phyloP scores from a whole-genome alignment of 352 stramenopile species.

The Pythium coloratum region DNA sequence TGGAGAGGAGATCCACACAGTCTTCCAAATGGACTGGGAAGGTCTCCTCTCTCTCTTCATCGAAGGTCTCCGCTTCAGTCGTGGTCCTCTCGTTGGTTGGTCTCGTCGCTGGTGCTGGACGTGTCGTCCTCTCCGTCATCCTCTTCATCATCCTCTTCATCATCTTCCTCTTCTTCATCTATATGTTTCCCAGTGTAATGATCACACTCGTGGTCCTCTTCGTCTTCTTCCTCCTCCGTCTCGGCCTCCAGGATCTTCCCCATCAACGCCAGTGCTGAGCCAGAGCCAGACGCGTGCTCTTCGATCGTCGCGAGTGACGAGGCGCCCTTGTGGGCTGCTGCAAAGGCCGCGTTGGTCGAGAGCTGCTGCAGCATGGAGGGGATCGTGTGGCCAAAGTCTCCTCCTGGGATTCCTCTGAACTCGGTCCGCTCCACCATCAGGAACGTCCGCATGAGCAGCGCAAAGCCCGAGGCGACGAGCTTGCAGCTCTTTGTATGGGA shows the following conservation, averaged over 20 bases:
- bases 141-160: slow-evolving; percentile 27
- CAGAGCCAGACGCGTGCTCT: slow-evolving; percentile 25
- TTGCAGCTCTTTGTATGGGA: slow-evolving; percentile 55
- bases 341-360: slow-evolving; percentile 23
- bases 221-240: slow-evolving; percentile 29
- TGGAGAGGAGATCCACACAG: not conserved
- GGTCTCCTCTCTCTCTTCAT: not conserved
- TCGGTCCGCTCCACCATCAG: slow-evolving; percentile 51
- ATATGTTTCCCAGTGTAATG: not conserved
- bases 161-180: slow-evolving; percentile 19
- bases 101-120: not conserved
- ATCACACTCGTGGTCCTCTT: slow-evolving; percentile 5
- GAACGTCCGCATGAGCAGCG: slow-evolving; percentile 59
- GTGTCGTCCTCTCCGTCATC: slow-evolving; percentile 30
- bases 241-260: slow-evolving; percentile 39
- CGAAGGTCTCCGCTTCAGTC: not conserved
- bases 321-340: slow-evolving; percentile 25
- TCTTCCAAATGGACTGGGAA: not conserved
- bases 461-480: slow-evolving; percentile 50
- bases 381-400: slow-evolving; percentile 35
- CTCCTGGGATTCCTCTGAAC: slow-evolving; percentile 41
- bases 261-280: slow-evolving; percentile 13
- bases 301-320: slow-evolving; percentile 56
- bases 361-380: slow-evolving; percentile 53
- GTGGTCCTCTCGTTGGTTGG: slow-evolving; percentile 10